Evolutionary conservation across 225 moss, liverwort and hornwort species (phyloP), one percentile per base, ranked within the genome.

Genomic region (Pseudisothecium myosuroides): DNA sequence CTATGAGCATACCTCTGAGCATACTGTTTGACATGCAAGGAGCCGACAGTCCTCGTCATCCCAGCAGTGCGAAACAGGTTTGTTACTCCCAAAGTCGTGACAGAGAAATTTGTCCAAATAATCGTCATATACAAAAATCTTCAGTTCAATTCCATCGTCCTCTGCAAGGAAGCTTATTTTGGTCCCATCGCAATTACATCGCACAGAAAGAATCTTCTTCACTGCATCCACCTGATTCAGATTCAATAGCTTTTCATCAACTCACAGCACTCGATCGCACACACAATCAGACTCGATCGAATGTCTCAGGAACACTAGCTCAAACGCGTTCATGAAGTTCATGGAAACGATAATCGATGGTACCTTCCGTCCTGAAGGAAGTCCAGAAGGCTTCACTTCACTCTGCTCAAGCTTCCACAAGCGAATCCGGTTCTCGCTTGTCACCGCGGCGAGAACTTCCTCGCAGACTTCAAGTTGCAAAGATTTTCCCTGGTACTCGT

Each of bases 61-160:
- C 99, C 99, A 99, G 72, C 94, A 96, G 91, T 96, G 96, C 69
- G 96, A 93, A 63, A 94, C 78, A 73, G 95, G 95, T 84, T 90
- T 91, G 84, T 72, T 92, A 64, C 89, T 93, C 92, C 92, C 95
- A 84, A 97, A 96, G 75, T 96, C 93, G 84, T 94, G 92, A 72
- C 81, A 87, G 29, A 96, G 92, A 54, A 96, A 91, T 86, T 94
- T 99, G 85, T 99, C 97, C 80, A 94, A 86, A 84, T 83, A 88
- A 63, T 93, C 94, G 47, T 99, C 99, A 76, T 97, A 97, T 18
- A 99, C 91, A 87, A 90, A 95, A 56, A 99, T 79, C 74, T 87
- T 90, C 18, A 80, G 78, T 67, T 92, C 91, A 45, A 82, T 69
- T 81, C 85, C 92, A 49, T 86, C 79, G 29, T 74, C 62, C 79